These are phyloP conservation scores for Backusella australiensis DNA, from an alignment of 192 early-diverging fungal species.

Conservation along the genomic window DNA sequence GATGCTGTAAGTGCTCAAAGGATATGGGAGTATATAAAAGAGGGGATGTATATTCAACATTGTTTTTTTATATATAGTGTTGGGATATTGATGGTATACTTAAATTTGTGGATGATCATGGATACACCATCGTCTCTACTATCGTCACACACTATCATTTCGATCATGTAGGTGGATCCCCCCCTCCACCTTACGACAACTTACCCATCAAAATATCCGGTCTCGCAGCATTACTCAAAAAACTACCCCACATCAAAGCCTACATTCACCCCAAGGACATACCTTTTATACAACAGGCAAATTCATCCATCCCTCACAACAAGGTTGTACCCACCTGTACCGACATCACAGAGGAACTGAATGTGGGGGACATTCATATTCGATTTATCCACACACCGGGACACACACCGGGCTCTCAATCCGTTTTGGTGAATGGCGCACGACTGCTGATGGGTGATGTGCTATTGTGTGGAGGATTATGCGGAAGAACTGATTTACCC, in stretches of 20 bases:
- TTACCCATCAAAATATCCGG: conserved; percentile 80
- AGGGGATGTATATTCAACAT: not conserved
- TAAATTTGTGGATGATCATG: conserved; percentile 52
- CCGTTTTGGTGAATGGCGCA: conserved; percentile 70
- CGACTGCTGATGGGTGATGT: conserved; percentile 88
- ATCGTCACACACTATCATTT: conserved; percentile 85
- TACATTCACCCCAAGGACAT: conserved; percentile 80
- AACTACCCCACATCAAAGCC: conserved; percentile 68
- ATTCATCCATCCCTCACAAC: conserved; percentile 49
- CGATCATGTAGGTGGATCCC: conserved; percentile 76
- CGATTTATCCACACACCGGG: conserved; percentile 91
- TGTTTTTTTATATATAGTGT: conserved; percentile 47
- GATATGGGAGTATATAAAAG: not conserved
- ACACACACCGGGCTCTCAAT: conserved; percentile 87
- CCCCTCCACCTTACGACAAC: conserved; percentile 82
- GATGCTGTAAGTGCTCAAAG: conserved; percentile 61
- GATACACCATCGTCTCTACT: conserved; percentile 68
- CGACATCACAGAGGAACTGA: conserved; percentile 9
- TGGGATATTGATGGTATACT: conserved; percentile 91
- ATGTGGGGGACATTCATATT: conserved; percentile 51
- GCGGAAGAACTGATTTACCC: conserved; percentile 81
- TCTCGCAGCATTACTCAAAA: conserved; percentile 68
- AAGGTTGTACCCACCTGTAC: conserved; percentile 32
- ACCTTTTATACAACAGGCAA: conserved; percentile 59
- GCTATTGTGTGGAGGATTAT: conserved; percentile 69